Percentiles rank a stretch among this genome's conserved stretches.
Evolutionary conservation across 768 basidiomycete genomes (phyloP).

Genomic region (Russula sp.): DNA sequence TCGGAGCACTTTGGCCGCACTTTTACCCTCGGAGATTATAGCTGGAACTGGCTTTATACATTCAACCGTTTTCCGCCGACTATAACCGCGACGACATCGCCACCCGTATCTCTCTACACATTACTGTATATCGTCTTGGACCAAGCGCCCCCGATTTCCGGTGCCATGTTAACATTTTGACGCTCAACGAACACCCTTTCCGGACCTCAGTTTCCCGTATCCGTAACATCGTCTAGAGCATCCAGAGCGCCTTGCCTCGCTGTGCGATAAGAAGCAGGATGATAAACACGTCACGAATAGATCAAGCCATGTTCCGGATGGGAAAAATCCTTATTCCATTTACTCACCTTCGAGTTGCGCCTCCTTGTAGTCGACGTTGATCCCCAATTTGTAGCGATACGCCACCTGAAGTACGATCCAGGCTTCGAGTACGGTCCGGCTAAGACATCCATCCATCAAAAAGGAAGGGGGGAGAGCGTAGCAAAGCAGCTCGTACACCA

Average conservation of each 20-base stretch:
- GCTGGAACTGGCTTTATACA: too few species aligned
- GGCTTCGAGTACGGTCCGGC: background rate
- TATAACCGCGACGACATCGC: too few species aligned
- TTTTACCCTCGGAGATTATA: too few species aligned
- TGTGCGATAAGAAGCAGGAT: background rate
- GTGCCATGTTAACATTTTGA: too few species aligned
- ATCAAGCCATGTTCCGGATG: background rate
- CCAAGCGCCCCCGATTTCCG: too few species aligned
- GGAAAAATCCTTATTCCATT: background rate
- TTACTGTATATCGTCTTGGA: too few species aligned
- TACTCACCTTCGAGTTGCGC: conserved; percentile 6
- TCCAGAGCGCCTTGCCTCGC: conserved; percentile 1
- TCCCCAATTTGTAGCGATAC: background rate
- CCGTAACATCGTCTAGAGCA: background rate
- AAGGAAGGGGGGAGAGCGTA: background rate
- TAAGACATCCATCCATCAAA: background rate
- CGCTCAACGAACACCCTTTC: background rate
- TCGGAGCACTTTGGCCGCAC: too few species aligned
- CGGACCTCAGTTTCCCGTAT: background rate
- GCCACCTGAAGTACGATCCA: conserved; percentile 9
- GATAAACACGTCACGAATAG: background rate
- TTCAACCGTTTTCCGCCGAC: too few species aligned
- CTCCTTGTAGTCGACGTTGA: conserved; percentile 1
- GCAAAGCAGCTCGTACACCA: background rate
- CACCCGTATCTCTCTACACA: too few species aligned